Percentiles rank a stretch among this genome's conserved stretches.
Conservation (phyloP, 2,329 filamentous ascomycete genomes). For the Sporothrix pseudoabietina region DNA sequence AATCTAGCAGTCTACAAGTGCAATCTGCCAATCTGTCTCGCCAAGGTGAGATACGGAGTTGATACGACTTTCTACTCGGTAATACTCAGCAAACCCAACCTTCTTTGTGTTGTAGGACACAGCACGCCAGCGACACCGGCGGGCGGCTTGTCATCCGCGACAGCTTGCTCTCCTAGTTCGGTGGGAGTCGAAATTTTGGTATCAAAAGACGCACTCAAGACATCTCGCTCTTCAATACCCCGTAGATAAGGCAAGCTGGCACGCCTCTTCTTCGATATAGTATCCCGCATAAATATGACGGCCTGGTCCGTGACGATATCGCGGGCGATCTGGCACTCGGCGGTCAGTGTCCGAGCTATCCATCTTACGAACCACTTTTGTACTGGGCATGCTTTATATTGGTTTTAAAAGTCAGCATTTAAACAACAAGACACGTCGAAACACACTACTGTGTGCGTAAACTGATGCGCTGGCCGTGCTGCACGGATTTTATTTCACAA, state of each 20-base stretch:
- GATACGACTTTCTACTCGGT: neutral
- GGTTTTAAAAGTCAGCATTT: too few relatives aligned
- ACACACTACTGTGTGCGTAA: neutral
- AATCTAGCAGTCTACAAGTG: neutral
- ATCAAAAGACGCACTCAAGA: too few relatives aligned
- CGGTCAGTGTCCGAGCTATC: neutral
- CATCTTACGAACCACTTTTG: too few relatives aligned
- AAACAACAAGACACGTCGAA: neutral
- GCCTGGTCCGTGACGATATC: neutral
- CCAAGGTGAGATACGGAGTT: neutral
- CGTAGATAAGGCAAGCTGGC: neutral
- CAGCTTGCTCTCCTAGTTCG: constrained; percentile 3
- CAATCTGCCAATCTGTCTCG: neutral
- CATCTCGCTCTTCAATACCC: neutral
- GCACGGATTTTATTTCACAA: neutral
- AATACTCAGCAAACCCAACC: neutral
- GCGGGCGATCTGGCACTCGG: constrained; percentile 1
- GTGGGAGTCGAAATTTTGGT: neutral
- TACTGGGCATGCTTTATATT: neutral
- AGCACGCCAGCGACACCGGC: constrained; percentile 19
- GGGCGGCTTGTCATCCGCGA: neutral
- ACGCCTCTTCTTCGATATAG: neutral
- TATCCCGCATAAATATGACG: neutral
- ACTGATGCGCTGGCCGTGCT: neutral
- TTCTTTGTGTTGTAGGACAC: neutral